Percentiles rank a stretch among this genome's conserved stretches.
These are phyloP conservation scores for Chenopodium suecicum DNA, from an alignment of 148 eudicot genomes.

Conservation along the genomic window DNA sequence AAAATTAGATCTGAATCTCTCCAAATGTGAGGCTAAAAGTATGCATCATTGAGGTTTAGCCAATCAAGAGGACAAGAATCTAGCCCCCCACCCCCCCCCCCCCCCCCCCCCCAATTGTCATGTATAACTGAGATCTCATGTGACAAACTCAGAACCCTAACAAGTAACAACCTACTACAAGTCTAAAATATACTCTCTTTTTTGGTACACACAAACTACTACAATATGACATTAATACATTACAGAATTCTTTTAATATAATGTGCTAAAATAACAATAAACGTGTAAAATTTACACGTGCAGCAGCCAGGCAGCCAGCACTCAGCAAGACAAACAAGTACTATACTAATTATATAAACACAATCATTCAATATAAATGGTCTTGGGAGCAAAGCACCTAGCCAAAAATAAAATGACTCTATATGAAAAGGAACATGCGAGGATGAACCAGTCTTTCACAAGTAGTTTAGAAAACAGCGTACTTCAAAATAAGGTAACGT, in stretches of 20 bases:
- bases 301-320: background rate
- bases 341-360: background rate
- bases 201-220: background rate
- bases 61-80: conserved; percentile 2
- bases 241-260: background rate
- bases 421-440: background rate
- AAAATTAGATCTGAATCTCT: background rate
- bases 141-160: background rate
- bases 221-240: background rate
- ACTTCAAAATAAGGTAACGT: background rate
- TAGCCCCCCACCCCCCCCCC: background rate
- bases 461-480: background rate
- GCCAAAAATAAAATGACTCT: background rate
- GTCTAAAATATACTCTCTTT: no score
- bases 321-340: background rate
- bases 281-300: background rate
- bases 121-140: background rate
- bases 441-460: background rate
- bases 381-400: conserved; percentile 3
- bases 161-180: background rate
- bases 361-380: background rate
- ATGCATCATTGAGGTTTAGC: conserved; percentile 3
- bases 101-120: background rate
- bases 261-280: background rate
- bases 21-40: background rate